A percentile compares a stretch with the other conserved stretches of the same genome.
Conservation (phyloP, 192 early-diverging fungal species). For the Backusella liffmaniae region DNA sequence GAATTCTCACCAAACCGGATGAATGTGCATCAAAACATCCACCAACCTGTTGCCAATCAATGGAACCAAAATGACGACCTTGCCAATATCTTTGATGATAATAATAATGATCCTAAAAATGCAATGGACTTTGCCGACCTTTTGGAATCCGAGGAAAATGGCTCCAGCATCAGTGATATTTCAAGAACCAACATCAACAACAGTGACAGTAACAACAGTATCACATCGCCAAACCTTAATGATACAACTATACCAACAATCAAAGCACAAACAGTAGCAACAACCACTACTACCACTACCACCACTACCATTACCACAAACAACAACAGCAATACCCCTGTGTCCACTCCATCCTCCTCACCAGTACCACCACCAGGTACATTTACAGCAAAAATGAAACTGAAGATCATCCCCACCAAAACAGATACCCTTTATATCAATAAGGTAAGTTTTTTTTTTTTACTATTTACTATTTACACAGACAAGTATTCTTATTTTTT, state of each 20-base stretch:
- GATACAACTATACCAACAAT: not conserved
- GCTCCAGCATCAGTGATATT: not conserved
- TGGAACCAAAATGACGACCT: not conserved
- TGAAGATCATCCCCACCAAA: not conserved
- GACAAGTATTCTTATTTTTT: not conserved
- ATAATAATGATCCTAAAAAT: not conserved
- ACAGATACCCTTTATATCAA: not conserved
- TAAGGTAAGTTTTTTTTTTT: not conserved
- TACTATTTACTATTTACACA: not conserved
- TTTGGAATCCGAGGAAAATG: not conserved
- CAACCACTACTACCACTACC: not conserved
- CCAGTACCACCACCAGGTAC: not conserved
- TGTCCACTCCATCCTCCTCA: not conserved
- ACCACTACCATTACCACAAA: not conserved
- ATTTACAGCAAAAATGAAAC: not conserved
- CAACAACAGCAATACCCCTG: not conserved
- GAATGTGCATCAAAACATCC: not conserved
- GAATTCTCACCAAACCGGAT: not conserved
- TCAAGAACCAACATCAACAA: not conserved
- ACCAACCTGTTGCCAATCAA: not conserved
- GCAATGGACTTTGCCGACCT: not conserved
- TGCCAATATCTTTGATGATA: not conserved
- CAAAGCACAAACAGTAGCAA: not conserved
- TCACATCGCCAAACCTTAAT: not conserved
- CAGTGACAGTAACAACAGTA: not conserved